These are phyloP conservation scores for Hypoxylon cercidicola DNA, from an alignment of 495 filamentous ascomycete species.

Conservation along the genomic window DNA sequence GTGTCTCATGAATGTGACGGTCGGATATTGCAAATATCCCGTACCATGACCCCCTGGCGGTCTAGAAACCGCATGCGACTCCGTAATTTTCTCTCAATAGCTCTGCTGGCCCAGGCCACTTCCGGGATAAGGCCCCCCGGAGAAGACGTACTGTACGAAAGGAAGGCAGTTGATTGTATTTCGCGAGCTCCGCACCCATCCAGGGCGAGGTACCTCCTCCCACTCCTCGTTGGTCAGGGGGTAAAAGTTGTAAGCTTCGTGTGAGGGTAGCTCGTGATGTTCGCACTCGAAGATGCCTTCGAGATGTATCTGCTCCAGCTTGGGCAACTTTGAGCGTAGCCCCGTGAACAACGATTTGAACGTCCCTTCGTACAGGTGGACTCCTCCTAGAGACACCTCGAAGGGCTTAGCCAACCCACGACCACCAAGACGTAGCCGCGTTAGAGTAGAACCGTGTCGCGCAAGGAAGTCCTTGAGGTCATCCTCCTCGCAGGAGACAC, in stretches of 20 bases:
- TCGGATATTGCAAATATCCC: neutral
- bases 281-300: constrained; percentile 59
- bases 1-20: constrained; percentile 31
- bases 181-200: constrained; percentile 43
- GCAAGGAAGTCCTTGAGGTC: constrained; percentile 56
- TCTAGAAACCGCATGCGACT: neutral
- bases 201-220: constrained; percentile 41
- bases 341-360: constrained; percentile 54
- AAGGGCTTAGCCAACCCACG: constrained; percentile 53
- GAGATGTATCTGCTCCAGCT: constrained; percentile 54
- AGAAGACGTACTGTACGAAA: constrained; percentile 56
- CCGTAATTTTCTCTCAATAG: constrained; percentile 19
- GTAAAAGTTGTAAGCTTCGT: constrained; percentile 58
- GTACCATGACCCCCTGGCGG: neutral
- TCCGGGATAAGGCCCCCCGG: constrained; percentile 53
- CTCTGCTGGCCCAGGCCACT: constrained; percentile 22
- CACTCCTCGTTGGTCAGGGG: constrained; percentile 56
- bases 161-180: constrained; percentile 54
- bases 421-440: constrained; percentile 56
- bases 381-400: constrained; percentile 55
- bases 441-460: constrained; percentile 53
- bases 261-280: constrained; percentile 46
- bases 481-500: constrained; percentile 55
- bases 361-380: constrained; percentile 56
- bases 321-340: constrained; percentile 48